A percentile compares a stretch with the other conserved stretches of the same genome.
phyloP scores from a whole-genome alignment of 495 filamentous ascomycete species.

The Hyaloscypha hepaticicola region DNA sequence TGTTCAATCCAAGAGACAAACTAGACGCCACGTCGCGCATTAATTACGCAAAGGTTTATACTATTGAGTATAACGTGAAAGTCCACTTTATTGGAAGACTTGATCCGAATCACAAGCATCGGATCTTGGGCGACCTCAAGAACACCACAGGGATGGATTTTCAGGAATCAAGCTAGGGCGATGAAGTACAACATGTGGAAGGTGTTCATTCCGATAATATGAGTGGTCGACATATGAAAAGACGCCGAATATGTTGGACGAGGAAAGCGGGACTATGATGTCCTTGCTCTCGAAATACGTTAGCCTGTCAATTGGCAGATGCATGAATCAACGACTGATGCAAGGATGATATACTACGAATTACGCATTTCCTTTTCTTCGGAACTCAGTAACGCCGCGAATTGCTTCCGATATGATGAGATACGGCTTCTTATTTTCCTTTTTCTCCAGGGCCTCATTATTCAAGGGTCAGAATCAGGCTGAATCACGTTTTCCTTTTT shows the following conservation, averaged over 20 bases:
- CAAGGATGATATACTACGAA: too few species aligned
- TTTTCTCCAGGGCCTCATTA: background rate
- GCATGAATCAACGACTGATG: background rate
- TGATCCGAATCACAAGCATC: background rate
- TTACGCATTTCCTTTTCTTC: too few species aligned
- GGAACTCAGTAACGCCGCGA: too few species aligned
- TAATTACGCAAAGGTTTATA: conserved; percentile 27
- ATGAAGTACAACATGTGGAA: background rate
- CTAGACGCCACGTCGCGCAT: conserved; percentile 19
- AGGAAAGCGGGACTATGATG: background rate
- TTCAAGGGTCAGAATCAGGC: too few species aligned
- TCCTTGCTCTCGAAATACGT: background rate
- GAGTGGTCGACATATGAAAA: background rate
- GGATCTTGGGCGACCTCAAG: background rate
- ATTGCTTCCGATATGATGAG: too few species aligned
- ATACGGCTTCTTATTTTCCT: background rate
- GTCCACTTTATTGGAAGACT: conserved; percentile 13
- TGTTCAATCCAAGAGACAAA: conserved; percentile 3
- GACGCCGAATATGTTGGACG: background rate
- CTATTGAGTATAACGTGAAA: conserved; percentile 25
- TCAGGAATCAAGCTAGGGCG: background rate
- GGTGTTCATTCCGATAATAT: background rate
- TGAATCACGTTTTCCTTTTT: too few species aligned
- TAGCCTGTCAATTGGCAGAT: background rate
- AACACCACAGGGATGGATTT: background rate